These are phyloP conservation scores for Phalaenopsis hybrid DNA, from an alignment of 116 monocot genomes.

Conservation along the genomic window DNA sequence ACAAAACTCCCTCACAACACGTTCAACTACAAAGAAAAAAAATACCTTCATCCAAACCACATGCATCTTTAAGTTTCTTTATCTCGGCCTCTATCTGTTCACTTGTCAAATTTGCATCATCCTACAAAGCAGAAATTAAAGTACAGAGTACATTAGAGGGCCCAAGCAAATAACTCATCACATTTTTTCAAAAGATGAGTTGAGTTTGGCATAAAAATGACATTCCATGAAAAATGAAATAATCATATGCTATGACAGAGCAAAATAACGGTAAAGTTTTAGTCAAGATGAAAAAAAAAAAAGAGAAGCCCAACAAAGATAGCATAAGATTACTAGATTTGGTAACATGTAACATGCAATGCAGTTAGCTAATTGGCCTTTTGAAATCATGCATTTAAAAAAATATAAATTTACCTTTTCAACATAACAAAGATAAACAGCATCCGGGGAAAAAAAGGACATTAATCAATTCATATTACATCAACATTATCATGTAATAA, in stretches of 20 bases:
- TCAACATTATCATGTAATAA: not conserved
- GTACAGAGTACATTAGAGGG: not conserved
- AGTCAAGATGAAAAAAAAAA: not conserved
- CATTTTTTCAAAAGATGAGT: not conserved
- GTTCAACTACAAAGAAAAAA: not conserved
- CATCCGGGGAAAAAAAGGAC: not conserved
- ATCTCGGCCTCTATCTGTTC: conserved; percentile 89
- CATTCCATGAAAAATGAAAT: not conserved
- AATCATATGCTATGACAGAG: not conserved
- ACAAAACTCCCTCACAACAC: not conserved
- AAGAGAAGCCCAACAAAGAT: not conserved
- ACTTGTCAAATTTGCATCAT: conserved; percentile 66
- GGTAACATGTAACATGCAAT: not conserved
- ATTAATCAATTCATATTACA: not conserved
- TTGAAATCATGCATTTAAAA: not conserved
- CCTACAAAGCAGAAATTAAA: conserved; percentile 29
- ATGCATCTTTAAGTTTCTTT: conserved; percentile 65
- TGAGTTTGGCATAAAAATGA: not conserved
- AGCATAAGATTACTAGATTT: not conserved
- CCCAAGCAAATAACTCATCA: not conserved
- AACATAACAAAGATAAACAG: not conserved
- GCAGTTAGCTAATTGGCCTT: not conserved
- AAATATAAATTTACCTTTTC: not conserved
- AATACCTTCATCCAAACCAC: conserved; percentile 85
- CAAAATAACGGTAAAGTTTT: not conserved